Percentiles rank a stretch among this genome's conserved stretches.
Conservation (phyloP, 352 stramenopile genomes). For the Proteromonas lacertae region DNA sequence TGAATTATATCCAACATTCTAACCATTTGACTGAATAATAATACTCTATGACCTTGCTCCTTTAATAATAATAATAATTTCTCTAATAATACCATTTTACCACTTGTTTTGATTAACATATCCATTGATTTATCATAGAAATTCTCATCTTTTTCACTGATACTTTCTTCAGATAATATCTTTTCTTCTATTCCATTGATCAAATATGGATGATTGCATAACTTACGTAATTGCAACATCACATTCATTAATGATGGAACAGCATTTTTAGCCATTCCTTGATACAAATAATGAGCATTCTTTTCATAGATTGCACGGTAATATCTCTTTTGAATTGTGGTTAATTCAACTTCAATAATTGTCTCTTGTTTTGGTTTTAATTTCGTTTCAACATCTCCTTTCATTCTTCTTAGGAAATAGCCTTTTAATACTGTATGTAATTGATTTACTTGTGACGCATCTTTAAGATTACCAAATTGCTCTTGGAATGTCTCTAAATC, state of each 20-base stretch:
- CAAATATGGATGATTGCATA: constrained; percentile 94
- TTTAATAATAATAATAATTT: constrained; percentile 74
- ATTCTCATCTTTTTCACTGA: constrained; percentile 9
- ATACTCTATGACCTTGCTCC: constrained; percentile 53
- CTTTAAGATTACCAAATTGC: constrained; percentile 47
- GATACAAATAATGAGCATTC: constrained; percentile 50
- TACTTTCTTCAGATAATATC: constrained; percentile 10
- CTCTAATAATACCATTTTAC: constrained; percentile 87
- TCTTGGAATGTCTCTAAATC: constrained; percentile 60
- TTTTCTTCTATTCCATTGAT: constrained; percentile 35
- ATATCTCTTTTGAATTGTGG: constrained; percentile 18
- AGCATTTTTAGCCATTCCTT: constrained; percentile 14
- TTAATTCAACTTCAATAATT: constrained; percentile 58
- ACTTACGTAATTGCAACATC: constrained; percentile 94
- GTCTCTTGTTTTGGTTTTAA: constrained; percentile 57
- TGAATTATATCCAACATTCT: constrained; percentile 95
- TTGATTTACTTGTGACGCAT: constrained; percentile 19
- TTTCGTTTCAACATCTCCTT: constrained; percentile 54
- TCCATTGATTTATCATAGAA: constrained; percentile 15
- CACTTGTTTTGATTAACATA: constrained; percentile 34
- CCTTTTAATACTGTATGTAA: constrained; percentile 60
- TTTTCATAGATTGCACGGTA: constrained; percentile 37
- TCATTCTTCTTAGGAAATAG: constrained; percentile 67
- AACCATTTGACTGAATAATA: constrained; percentile 99
- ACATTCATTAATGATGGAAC: constrained; percentile 72